Percentiles rank a stretch among this genome's conserved stretches.
These are phyloP conservation scores for Tetrapisispora fleetii DNA, from an alignment of 805 yeast genomes.

Conservation along the genomic window DNA sequence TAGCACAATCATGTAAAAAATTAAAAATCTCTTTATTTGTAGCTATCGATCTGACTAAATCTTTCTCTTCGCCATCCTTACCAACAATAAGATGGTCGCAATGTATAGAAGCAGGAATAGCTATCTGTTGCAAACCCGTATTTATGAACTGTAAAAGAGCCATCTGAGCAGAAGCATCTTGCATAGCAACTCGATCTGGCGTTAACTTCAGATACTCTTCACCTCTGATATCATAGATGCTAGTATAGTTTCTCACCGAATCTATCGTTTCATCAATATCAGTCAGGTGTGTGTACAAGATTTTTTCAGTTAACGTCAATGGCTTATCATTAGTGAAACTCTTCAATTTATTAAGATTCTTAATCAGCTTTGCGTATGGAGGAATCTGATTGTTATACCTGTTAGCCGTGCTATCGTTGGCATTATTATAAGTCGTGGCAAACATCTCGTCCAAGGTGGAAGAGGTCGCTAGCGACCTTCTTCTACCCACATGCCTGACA, in stretches of 20 bases:
- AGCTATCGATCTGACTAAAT: slow-evolving; percentile 69
- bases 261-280: slow-evolving; percentile 60
- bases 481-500: neutral
- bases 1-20: slow-evolving; percentile 85
- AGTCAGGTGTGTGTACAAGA: slow-evolving; percentile 83
- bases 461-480: neutral
- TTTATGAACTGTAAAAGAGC: slow-evolving; percentile 98
- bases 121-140: slow-evolving; percentile 77
- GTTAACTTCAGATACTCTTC: slow-evolving; percentile 79
- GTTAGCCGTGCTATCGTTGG: neutral
- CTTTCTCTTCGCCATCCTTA: slow-evolving; percentile 80
- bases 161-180: slow-evolving; percentile 99
- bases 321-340: slow-evolving; percentile 59
- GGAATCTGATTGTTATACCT: slow-evolving; percentile 40
- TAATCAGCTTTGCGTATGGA: slow-evolving; percentile 69
- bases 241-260: slow-evolving; percentile 19
- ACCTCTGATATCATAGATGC: slow-evolving; percentile 61
- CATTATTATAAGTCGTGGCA: neutral
- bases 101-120: slow-evolving; percentile 92
- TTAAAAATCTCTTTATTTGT: slow-evolving; percentile 93
- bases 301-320: slow-evolving; percentile 88
- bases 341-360: slow-evolving; percentile 54
- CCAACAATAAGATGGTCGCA: slow-evolving; percentile 98
- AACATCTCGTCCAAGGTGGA: neutral
- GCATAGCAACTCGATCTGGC: slow-evolving; percentile 99